phyloP scores from a whole-genome alignment of 2,329 filamentous ascomycete species.

The Aspergillus sp. region DNA sequence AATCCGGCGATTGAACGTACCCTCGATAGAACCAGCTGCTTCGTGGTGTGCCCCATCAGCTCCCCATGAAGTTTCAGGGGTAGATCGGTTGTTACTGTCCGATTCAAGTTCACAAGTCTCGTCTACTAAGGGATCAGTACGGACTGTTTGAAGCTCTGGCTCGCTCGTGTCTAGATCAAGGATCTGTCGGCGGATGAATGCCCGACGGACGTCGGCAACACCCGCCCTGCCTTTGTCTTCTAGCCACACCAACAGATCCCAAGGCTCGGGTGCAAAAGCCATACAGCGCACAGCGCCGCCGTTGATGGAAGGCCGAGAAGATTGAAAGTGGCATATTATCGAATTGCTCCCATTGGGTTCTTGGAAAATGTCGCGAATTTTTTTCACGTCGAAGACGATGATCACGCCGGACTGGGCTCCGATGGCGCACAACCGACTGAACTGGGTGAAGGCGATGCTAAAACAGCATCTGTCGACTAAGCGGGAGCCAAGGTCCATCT shows the following conservation, averaged over 20 bases:
- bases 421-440: conserved; percentile 49
- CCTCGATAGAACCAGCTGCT: conserved; percentile 26
- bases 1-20: conserved; percentile 17
- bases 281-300: conserved; percentile 84
- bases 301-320: conserved; percentile 68
- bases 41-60: conserved; percentile 22
- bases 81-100: conserved; percentile 21
- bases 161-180: conserved; percentile 37
- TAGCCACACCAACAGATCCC: conserved; percentile 89
- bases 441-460: conserved; percentile 50
- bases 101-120: conserved; percentile 24
- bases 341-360: conserved; percentile 32
- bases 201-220: conserved; percentile 47
- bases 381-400: conserved; percentile 44
- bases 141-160: conserved; percentile 31
- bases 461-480: conserved; percentile 47
- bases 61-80: conserved; percentile 18
- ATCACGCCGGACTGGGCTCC: conserved; percentile 51
- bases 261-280: conserved; percentile 85
- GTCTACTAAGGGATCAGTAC: conserved; percentile 28
- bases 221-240: conserved; percentile 67
- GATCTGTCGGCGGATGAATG: conserved; percentile 46
- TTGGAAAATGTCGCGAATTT: conserved; percentile 23
- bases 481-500: conserved; percentile 41
- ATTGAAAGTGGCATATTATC: conserved; percentile 72